These are phyloP conservation scores for Gryganskiella cystojenkinii DNA, from an alignment of 192 early-diverging fungal genomes.

Conservation along the genomic window DNA sequence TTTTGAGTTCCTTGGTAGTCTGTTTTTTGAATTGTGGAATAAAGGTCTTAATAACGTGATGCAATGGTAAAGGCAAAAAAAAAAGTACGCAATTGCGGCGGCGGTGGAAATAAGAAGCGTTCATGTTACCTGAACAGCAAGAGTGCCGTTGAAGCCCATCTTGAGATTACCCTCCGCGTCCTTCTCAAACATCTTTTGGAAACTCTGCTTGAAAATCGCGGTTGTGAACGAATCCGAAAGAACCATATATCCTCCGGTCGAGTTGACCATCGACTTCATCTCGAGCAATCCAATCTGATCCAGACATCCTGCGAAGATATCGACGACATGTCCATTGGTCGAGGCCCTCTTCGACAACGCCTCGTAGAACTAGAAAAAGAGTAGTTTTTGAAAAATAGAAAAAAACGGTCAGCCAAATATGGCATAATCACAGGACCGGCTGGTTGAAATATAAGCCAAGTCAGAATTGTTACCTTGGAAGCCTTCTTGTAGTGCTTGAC, in stretches of 20 bases:
- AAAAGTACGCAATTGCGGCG: background rate
- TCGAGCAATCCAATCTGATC: slow-evolving; percentile 98
- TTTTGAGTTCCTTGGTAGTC: slow-evolving; percentile 94
- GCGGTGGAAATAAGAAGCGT: background rate
- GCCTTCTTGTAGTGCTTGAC: slow-evolving; percentile 95
- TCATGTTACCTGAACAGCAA: slow-evolving; percentile 88
- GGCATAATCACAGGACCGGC: background rate
- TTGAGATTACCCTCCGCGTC: slow-evolving; percentile 87
- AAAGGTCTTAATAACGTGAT: too few relatives aligned
- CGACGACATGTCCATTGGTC: slow-evolving; percentile 89
- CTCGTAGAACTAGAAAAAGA: slow-evolving; percentile 86
- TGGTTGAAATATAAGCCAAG: background rate
- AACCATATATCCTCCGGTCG: slow-evolving; percentile 93
- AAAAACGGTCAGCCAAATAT: background rate
- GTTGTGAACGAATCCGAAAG: slow-evolving; percentile 96
- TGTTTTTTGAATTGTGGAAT: too few relatives aligned
- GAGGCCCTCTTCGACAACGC: slow-evolving; percentile 86
- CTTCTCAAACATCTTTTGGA: slow-evolving; percentile 94
- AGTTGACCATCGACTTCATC: slow-evolving; percentile 92
- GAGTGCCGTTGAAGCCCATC: slow-evolving; percentile 97
- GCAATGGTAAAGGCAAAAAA: background rate
- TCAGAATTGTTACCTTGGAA: slow-evolving; percentile 65
- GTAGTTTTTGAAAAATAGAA: too few relatives aligned
- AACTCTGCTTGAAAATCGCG: slow-evolving; percentile 97
- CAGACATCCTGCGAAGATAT: slow-evolving; percentile 98